A percentile compares a stretch with the other conserved stretches of the same genome.
Evolutionary conservation across 257 asterid species (phyloP).

Genomic region (Scutellaria barbata): DNA sequence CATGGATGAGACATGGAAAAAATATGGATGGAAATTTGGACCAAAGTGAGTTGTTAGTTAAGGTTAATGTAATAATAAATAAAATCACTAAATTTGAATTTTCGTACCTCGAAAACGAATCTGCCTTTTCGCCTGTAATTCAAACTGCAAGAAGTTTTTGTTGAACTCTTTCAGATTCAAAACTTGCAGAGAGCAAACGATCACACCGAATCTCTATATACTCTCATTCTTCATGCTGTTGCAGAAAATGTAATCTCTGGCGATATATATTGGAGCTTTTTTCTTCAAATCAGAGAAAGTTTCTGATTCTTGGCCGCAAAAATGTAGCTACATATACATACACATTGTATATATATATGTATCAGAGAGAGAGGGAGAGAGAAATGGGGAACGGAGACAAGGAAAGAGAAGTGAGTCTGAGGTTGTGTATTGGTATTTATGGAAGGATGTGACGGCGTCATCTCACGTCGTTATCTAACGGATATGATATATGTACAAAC

Average conservation of each 20-base stretch:
- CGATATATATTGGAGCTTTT: not conserved
- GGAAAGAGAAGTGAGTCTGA: slow-evolving; percentile 34
- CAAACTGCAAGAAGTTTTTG: slow-evolving; percentile 4
- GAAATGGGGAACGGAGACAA: slow-evolving; percentile 19
- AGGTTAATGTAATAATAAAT: too few species aligned
- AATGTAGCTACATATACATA: not conserved
- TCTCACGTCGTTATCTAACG: slow-evolving; percentile 63
- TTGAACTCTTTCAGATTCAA: not conserved
- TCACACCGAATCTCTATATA: slow-evolving; percentile 4
- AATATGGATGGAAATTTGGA: not conserved
- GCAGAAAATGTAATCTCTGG: too few species aligned
- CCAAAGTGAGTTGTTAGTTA: too few species aligned
- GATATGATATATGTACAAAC: slow-evolving; percentile 16
- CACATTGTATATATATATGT: not conserved
- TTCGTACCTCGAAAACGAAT: slow-evolving; percentile 30
- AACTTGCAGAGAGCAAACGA: not conserved
- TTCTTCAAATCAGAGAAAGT: slow-evolving; percentile 28
- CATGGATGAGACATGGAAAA: not conserved
- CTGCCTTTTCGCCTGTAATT: not conserved
- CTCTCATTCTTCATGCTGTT: slow-evolving; percentile 14
- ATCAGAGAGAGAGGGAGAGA: slow-evolving; percentile 24
- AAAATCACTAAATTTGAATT: too few species aligned
- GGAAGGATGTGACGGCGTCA: slow-evolving; percentile 48
- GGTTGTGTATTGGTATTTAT: slow-evolving; percentile 34
- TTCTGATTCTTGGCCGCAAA: slow-evolving; percentile 38